Conservation (phyloP, 2,329 filamentous ascomycete genomes). For the Moelleriella libera region DNA sequence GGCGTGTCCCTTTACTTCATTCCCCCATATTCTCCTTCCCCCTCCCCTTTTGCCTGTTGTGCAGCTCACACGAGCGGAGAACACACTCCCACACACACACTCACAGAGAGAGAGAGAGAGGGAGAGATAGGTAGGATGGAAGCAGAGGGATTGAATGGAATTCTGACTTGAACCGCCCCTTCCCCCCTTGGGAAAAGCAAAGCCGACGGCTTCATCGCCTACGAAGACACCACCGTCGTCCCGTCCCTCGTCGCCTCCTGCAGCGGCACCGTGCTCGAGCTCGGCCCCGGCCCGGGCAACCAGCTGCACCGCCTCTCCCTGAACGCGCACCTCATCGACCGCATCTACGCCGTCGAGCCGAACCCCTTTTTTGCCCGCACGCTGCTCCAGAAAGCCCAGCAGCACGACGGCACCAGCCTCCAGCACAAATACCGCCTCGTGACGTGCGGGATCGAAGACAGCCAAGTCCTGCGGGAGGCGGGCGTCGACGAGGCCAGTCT, state of each 20-base stretch:
- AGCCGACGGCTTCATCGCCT: background rate
- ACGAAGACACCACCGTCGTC: slow-evolving; percentile 1
- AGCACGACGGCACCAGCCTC: slow-evolving; percentile 9
- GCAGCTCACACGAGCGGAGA: too few species aligned
- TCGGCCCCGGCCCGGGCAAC: slow-evolving; percentile 28
- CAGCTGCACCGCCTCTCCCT: slow-evolving; percentile 21
- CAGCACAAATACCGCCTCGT: slow-evolving; percentile 23
- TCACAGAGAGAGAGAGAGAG: too few species aligned
- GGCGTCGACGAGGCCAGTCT: slow-evolving; percentile 21
- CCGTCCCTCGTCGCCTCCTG: background rate
- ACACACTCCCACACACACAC: too few species aligned
- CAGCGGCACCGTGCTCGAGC: slow-evolving; percentile 24
- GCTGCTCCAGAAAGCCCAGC: slow-evolving; percentile 15
- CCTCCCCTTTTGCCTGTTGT: too few species aligned
- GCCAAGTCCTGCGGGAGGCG: slow-evolving; percentile 17
- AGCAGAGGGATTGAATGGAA: too few species aligned
- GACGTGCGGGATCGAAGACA: slow-evolving; percentile 22
- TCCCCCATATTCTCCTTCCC: too few species aligned
- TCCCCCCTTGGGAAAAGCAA: background rate
- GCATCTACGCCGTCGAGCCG: slow-evolving; percentile 25
- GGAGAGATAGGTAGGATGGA: too few species aligned
- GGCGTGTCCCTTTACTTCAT: too few species aligned
- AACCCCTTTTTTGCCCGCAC: slow-evolving; percentile 18
- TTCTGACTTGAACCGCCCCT: background rate
- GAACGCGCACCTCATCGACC: slow-evolving; percentile 11